Conservation (phyloP, 768 basidiomycete genomes). For the Cubamyces sp. region DNA sequence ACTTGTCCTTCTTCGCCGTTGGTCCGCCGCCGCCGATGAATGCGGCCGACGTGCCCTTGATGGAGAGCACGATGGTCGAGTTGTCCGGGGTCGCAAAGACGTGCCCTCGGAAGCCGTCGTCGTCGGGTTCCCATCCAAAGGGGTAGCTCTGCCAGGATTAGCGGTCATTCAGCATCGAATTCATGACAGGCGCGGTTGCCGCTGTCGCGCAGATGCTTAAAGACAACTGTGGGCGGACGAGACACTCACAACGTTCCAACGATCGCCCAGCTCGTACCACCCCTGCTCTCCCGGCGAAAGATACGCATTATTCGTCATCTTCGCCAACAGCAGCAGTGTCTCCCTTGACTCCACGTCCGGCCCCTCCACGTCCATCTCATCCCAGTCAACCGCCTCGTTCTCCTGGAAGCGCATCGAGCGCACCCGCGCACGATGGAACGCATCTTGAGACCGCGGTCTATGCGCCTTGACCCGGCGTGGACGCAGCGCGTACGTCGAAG, state of each 20-base stretch:
- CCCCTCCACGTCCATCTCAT: slow-evolving; percentile 68
- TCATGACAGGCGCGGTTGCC: too few relatives aligned
- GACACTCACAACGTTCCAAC: slow-evolving; percentile 61
- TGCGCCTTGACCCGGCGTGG: slow-evolving; percentile 45
- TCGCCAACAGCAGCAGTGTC: slow-evolving; percentile 81
- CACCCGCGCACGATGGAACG: slow-evolving; percentile 43
- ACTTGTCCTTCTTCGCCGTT: slow-evolving; percentile 89
- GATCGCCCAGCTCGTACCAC: slow-evolving; percentile 78
- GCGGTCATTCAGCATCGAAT: neutral
- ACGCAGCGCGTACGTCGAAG: slow-evolving; percentile 44
- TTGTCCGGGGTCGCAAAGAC: slow-evolving; percentile 88
- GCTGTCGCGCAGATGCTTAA: neutral
- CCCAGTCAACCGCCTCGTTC: slow-evolving; percentile 61
- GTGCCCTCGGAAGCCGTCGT: slow-evolving; percentile 89
- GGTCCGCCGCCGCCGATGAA: slow-evolving; percentile 75
- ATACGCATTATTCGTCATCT: slow-evolving; percentile 97
- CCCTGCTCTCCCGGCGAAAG: slow-evolving; percentile 55
- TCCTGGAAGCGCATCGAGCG: slow-evolving; percentile 38
- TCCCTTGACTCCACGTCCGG: slow-evolving; percentile 81
- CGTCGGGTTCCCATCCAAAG: slow-evolving; percentile 91
- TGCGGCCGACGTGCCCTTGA: slow-evolving; percentile 92
- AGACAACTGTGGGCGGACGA: neutral
- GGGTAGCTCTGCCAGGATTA: slow-evolving; percentile 59
- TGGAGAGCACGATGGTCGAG: slow-evolving; percentile 79
- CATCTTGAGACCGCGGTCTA: slow-evolving; percentile 50